Percentiles rank a stretch among this genome's conserved stretches.
phyloP scores from a whole-genome alignment of 306 rosid species.

The Datisca glomerata region DNA sequence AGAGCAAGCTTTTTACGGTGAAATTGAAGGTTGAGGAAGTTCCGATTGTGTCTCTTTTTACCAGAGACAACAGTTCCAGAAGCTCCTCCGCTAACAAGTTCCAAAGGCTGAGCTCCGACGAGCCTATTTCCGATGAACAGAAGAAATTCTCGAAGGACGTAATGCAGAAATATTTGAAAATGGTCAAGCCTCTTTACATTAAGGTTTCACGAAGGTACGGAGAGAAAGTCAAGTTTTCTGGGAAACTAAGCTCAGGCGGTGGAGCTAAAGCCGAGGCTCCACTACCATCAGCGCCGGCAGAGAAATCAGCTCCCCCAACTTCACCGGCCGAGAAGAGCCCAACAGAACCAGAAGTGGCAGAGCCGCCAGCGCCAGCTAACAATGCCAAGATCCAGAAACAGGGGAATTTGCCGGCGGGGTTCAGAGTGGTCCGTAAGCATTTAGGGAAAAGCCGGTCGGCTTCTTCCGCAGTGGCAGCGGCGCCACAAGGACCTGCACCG shows the following conservation, averaged over 20 bases:
- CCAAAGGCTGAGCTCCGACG: slow-evolving; percentile 29
- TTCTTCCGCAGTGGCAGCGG: slow-evolving; percentile 70
- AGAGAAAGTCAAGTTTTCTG: slow-evolving; percentile 46
- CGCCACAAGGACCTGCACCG: slow-evolving; percentile 28
- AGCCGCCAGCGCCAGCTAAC: slow-evolving; percentile 9
- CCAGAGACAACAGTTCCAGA: slow-evolving; percentile 66
- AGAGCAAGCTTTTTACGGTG: slow-evolving; percentile 48
- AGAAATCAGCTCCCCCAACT: slow-evolving; percentile 2
- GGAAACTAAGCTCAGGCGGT: slow-evolving; percentile 23
- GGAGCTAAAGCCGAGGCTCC: slow-evolving; percentile 5
- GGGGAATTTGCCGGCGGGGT: slow-evolving; percentile 56
- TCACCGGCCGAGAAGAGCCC: slow-evolving; percentile 20
- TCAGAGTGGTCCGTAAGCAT: slow-evolving; percentile 77
- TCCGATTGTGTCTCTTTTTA: slow-evolving; percentile 69
- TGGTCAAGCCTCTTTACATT: slow-evolving; percentile 80
- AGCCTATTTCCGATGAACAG: slow-evolving; percentile 39
- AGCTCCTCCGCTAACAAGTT: slow-evolving; percentile 20
- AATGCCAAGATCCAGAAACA: slow-evolving; percentile 25
- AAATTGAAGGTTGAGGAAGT: slow-evolving; percentile 82
- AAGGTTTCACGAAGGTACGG: slow-evolving; percentile 70
- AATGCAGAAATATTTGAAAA: slow-evolving; percentile 67
- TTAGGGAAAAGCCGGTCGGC: slow-evolving; percentile 96
- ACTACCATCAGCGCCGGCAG: neutral
- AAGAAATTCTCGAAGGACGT: slow-evolving; percentile 77
- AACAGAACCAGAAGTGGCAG: slow-evolving; percentile 17